Evolutionary conservation across 2,329 filamentous ascomycete genomes (phyloP).

Genomic region (Teratosphaeria viscida): DNA sequence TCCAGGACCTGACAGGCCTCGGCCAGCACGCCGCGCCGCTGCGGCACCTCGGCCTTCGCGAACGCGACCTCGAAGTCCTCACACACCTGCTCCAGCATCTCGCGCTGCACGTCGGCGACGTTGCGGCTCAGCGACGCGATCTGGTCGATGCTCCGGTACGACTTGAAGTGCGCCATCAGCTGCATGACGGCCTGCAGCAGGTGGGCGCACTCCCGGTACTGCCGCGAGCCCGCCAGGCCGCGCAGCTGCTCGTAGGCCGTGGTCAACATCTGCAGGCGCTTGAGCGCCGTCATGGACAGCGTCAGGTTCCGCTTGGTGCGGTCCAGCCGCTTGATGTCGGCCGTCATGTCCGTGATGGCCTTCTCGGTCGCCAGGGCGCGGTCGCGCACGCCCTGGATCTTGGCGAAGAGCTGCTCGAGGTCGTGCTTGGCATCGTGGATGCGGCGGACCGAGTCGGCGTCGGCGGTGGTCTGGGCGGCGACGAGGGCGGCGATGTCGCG

Average conservation of each 20-base stretch:
- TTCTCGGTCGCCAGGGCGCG: slow-evolving; percentile 87
- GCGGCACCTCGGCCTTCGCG: slow-evolving; percentile 70
- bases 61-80: slow-evolving; percentile 97
- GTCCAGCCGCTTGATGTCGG: slow-evolving; percentile 94
- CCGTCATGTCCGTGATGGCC: slow-evolving; percentile 96
- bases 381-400: slow-evolving; percentile 85
- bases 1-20: slow-evolving; percentile 94
- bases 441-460: slow-evolving; percentile 77
- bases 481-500: slow-evolving; percentile 63
- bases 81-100: slow-evolving; percentile 93
- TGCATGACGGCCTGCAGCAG: slow-evolving; percentile 90
- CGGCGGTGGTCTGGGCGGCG: slow-evolving; percentile 67
- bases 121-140: slow-evolving; percentile 88
- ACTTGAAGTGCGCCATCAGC: slow-evolving; percentile 97
- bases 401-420: slow-evolving; percentile 79
- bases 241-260: slow-evolving; percentile 96
- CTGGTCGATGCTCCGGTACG: slow-evolving; percentile 94
- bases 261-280: slow-evolving; percentile 94
- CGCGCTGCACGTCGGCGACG: slow-evolving; percentile 84
- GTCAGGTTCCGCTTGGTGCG: slow-evolving; percentile 95
- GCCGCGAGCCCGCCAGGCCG: slow-evolving; percentile 69
- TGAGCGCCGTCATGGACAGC: slow-evolving; percentile 93
- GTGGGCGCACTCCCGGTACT: slow-evolving; percentile 91
- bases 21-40: slow-evolving; percentile 58
- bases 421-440: slow-evolving; percentile 88